A percentile compares a stretch with the other conserved stretches of the same genome.
These are phyloP conservation scores for Yamadazyma blattariae DNA, from an alignment of 1,139 yeast genomes.

Conservation along the genomic window DNA sequence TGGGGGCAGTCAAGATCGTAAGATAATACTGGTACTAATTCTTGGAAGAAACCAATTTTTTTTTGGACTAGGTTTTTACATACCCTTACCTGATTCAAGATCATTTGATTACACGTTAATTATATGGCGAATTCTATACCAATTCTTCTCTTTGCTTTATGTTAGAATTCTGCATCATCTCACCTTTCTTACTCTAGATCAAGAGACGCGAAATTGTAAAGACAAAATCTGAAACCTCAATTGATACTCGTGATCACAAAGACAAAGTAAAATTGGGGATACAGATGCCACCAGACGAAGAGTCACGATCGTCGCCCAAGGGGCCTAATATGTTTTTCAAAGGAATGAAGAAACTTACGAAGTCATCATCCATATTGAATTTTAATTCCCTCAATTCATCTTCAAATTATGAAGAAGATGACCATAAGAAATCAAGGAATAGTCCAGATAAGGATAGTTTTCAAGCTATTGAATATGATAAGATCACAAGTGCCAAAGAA, in stretches of 20 bases:
- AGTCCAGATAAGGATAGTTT: constrained; percentile 1
- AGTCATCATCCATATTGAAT: constrained; percentile 21
- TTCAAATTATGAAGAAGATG: background rate
- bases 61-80: too few relatives aligned
- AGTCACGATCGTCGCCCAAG: constrained; percentile 6
- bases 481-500: constrained; percentile 21
- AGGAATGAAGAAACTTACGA: constrained; percentile 21
- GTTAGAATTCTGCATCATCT: too few relatives aligned
- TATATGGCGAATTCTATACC: too few relatives aligned
- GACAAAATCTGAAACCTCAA: background rate
- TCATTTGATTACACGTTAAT: too few relatives aligned
- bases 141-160: too few relatives aligned
- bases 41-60: too few relatives aligned
- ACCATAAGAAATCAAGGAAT: background rate
- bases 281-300: background rate
- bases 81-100: too few relatives aligned
- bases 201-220: constrained; percentile 2
- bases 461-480: constrained; percentile 21
- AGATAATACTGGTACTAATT: too few relatives aligned
- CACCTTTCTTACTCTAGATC: too few relatives aligned
- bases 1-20: too few relatives aligned
- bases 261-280: background rate
- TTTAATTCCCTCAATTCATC: constrained; percentile 9
- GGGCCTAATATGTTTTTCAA: constrained; percentile 18
- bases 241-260: constrained; percentile 1